Conservation (phyloP, 345 rosid genomes). For the Tarenaya hassleriana region DNA sequence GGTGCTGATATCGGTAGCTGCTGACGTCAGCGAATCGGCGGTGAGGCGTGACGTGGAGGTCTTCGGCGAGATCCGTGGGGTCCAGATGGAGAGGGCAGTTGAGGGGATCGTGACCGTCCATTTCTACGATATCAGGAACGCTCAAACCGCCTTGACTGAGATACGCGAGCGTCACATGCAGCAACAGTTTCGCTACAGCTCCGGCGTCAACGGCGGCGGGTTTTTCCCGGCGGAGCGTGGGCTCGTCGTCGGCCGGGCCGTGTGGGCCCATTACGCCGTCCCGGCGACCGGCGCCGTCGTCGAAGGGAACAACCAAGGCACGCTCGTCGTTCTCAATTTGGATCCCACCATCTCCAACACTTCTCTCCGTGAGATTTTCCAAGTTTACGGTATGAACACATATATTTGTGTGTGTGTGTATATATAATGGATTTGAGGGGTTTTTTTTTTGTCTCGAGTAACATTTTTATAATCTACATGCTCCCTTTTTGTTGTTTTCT, state of each 20-base stretch:
- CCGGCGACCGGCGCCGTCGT: slow-evolving; percentile 54
- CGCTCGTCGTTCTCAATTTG: slow-evolving; percentile 70
- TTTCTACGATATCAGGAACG: slow-evolving; percentile 72
- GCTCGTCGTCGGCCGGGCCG: slow-evolving; percentile 40
- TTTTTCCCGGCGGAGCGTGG: slow-evolving; percentile 37
- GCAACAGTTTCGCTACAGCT: slow-evolving; percentile 25
- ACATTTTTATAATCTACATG: background rate
- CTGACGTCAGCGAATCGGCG: slow-evolving; percentile 46
- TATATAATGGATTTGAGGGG: no score
- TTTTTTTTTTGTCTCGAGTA: background rate
- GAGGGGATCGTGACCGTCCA: slow-evolving; percentile 82
- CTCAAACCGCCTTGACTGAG: slow-evolving; percentile 51
- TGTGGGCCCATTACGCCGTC: slow-evolving; percentile 67
- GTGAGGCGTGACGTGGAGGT: slow-evolving; percentile 64
- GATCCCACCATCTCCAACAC: slow-evolving; percentile 59
- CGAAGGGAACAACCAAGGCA: slow-evolving; percentile 81
- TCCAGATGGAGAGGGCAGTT: slow-evolving; percentile 68
- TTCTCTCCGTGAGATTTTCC: slow-evolving; percentile 48
- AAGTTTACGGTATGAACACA: slow-evolving; percentile 51
- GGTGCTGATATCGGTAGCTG: slow-evolving; percentile 42
- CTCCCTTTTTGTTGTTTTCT: background rate
- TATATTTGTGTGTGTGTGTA: no score
- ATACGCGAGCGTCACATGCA: slow-evolving; percentile 67
- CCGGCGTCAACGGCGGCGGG: background rate
- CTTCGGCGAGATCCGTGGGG: slow-evolving; percentile 79